Evolutionary conservation across 495 filamentous ascomycete species (phyloP), one percentile per base, ranked within the genome.

Genomic region (Penicillium lividum): DNA sequence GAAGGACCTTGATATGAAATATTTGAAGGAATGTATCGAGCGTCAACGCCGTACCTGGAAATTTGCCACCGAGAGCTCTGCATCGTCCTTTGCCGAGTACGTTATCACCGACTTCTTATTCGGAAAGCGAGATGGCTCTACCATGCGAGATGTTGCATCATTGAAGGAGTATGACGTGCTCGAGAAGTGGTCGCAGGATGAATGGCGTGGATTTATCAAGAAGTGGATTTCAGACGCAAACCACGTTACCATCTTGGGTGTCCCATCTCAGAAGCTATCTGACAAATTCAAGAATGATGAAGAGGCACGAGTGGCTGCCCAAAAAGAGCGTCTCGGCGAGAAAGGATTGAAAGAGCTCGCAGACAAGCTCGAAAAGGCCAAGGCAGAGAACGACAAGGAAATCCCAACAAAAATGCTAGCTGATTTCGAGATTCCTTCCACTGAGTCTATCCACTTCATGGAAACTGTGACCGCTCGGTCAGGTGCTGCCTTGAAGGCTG

Each of bases 101-200:
- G 84, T 97, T 43, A 94, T 98, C 62, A 88, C 85, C 13, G 93
- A 98, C 64, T 94, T 95, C 72, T 79, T 98, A 29, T 99, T 92
- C 60, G 95, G 93, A 31, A 86, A 86, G 54, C 82, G 90, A 44
- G 89, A 94, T 66, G 94, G 94, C 0, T 88, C 88, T 7, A 92
- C 89, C 22, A 75, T 98, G 63, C 79, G 82, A 44, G 81, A 89
- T 45, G 72, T 96, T 11, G 81, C 83, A 44, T 84, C 74, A 22
- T 67, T 98, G 46, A 76, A 76, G 36, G 88, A 90, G 59, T 96
- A 91, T 68, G 90, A 96, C 56, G 74, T 76, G 3, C 73, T 99
- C 29, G 86, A 89, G 59, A 74, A 77, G 44, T 98, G 95, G 95
- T 82, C 71, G 1, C 91, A 98, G 56, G 74, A 80, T 34, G 77